Evolutionary conservation across 257 asterid species (phyloP), one percentile per base, ranked within the genome.

Genomic region (Gentiana dahurica): DNA sequence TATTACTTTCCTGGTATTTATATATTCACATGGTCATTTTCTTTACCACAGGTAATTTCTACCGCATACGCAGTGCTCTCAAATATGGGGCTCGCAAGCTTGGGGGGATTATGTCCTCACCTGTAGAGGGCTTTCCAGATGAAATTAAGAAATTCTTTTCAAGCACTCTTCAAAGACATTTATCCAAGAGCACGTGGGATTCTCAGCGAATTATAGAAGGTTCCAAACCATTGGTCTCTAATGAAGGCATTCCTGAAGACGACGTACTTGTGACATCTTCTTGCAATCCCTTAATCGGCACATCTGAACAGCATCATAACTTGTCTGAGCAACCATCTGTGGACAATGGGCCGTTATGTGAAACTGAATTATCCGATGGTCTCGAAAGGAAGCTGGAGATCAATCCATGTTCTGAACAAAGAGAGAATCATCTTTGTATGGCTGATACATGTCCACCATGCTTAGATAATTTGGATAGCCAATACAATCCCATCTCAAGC

Each of bases 71-170:
- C 62, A 86, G 94, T 43, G 99, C 99, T 6, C 73, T 92, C 55
- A 88, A 71, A 73, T 81, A 74, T 54, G 99, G 99, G 53, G 90
- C 95, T 59, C 80, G 77, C 71, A 80, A 76, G 75, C 94, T 92
- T 54, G 91, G 90, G 44, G 79, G 66, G 53, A 64, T 83, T 65
- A 80, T 92, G 52, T 65, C 56, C 49, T 71, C 51, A 47, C 90
- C 97, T 52, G 68, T 56, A 51, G 94, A 88, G 33, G 66, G 69
- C 74, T 47, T 86, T 66, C 78, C 74, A 33, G 81, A 80, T 43
- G 89, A 69, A 71, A 69, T 88, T 59, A 49, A 49, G 55, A 71
- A 66, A 3, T 83, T 77, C 63, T 92, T 88, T 66, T 49, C 76
- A 49, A 81, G 74, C 66, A 77, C 91, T 60, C 72, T 75, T 65